Base-by-base conservation (phyloP, 1,284 basidiomycete genomes). In the Pseudozyma hubeiensis region DNA sequence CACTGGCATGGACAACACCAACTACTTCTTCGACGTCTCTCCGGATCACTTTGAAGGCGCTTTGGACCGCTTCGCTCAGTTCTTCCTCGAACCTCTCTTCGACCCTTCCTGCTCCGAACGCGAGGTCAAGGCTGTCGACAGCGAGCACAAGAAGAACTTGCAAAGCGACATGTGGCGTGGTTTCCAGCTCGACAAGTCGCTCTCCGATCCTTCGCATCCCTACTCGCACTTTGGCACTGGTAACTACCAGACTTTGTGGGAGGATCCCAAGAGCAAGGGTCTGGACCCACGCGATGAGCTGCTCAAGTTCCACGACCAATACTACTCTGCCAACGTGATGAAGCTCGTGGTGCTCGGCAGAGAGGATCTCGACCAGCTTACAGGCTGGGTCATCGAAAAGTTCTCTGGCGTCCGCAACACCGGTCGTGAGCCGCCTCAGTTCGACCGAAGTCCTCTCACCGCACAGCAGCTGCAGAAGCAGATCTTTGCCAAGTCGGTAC, bases 81-180 rank as follows among this genome's bases (percentile, higher is more conserved):
- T 99, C 87, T 99, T 99, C 86, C 91, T 93, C 78, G 91, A 90
- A 41, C 97, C 97, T 0, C 88, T 97, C 53, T 99, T 99, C 83
- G 87, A 92, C 11, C 89, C 92, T 0, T 93, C 92, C 16, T 96
- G 96, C 84, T 96, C 96, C 0, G 90, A 92, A 55, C 90, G 97
- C 48, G 97, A 99, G 86, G 90, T 98, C 75, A 94, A 95, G 77
- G 97, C 97, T 1, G 97, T 99, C 39, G 92, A 99, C 84, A 97
- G 94, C 1, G 97, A 99, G 84, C 92, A 99, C 88, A 94, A 94
- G 87, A 99, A 99, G 88, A 99, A 99, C 84, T 89, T 94, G 53
- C 96, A 98, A 85, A 88, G 87, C n/a, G 96, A 99, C 84, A 87
- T 91, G 81, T 98, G 95, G 94, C 90, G 97, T n/a, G 90, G 95